Evolutionary conservation across 2,329 filamentous ascomycete genomes (phyloP).

Genomic region (Trichophaea hybrida): DNA sequence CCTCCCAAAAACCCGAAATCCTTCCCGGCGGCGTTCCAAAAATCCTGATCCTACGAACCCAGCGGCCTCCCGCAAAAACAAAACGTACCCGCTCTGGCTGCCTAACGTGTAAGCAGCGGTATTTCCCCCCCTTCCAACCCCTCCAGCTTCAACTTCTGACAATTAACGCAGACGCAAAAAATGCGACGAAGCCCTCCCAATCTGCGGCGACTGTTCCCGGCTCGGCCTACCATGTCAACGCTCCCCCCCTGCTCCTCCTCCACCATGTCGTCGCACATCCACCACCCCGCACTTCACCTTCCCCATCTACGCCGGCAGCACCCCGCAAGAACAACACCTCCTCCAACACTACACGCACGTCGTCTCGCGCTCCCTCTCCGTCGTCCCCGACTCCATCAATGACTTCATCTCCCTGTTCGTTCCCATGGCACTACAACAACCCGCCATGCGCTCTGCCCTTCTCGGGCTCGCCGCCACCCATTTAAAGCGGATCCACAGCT

Average conservation of each 20-base stretch:
- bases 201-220: constrained; percentile 7
- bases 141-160: not conserved
- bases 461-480: constrained; percentile 18
- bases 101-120: constrained; percentile 20
- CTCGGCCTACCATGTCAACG: not conserved
- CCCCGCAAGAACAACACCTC: constrained; percentile 16
- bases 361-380: constrained; percentile 20
- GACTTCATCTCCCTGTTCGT: constrained; percentile 19
- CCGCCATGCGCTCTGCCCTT: constrained; percentile 19
- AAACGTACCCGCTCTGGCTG: constrained; percentile 18
- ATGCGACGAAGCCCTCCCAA: constrained; percentile 18
- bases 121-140: not conserved
- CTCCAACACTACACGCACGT: constrained; percentile 22
- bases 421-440: constrained; percentile 19
- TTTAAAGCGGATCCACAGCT: constrained; percentile 16
- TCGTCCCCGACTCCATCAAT: constrained; percentile 21
- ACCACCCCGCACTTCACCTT: not conserved
- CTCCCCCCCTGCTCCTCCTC: not conserved
- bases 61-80: constrained; percentile 15
- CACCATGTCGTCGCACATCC: not conserved
- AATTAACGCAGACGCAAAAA: constrained; percentile 16
- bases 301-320: constrained; percentile 9
- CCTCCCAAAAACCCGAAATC: not conserved
- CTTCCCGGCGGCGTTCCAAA: not conserved
- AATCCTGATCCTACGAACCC: constrained; percentile 1